phyloP scores from a whole-genome alignment of 1,139 yeast species.

The Yamadazyma songkhlaensis region DNA sequence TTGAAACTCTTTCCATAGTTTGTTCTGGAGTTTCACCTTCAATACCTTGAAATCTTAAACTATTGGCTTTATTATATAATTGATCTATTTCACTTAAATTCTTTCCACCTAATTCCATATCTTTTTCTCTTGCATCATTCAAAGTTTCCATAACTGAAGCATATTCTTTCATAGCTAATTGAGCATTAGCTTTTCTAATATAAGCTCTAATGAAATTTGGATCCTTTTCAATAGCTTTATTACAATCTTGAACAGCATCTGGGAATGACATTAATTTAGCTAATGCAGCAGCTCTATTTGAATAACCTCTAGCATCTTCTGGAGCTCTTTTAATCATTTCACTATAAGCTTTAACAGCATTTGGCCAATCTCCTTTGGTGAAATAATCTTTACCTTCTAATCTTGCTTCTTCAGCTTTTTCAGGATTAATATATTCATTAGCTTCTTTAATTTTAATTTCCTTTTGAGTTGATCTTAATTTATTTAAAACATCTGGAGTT shows the following conservation, averaged over 20 bases:
- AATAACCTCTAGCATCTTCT: slow-evolving; percentile 93
- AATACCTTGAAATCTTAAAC: slow-evolving; percentile 73
- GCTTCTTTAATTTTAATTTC: slow-evolving; percentile 77
- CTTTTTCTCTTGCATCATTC: slow-evolving; percentile 72
- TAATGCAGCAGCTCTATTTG: slow-evolving; percentile 96
- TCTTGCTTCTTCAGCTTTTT: slow-evolving; percentile 93
- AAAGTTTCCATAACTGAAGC: slow-evolving; percentile 80
- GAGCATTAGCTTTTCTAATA: slow-evolving; percentile 94
- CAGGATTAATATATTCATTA: slow-evolving; percentile 80
- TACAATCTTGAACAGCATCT: slow-evolving; percentile 92
- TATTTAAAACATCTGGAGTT: slow-evolving; percentile 88
- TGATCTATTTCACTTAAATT: slow-evolving; percentile 78
- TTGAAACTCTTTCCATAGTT: slow-evolving; percentile 84
- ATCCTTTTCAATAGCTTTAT: slow-evolving; percentile 82
- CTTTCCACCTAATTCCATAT: slow-evolving; percentile 59
- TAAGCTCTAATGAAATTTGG: slow-evolving; percentile 91
- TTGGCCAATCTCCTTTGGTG: slow-evolving; percentile 94
- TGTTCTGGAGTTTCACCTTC: slow-evolving; percentile 95
- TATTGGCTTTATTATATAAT: slow-evolving; percentile 71
- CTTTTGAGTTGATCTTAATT: slow-evolving; percentile 85
- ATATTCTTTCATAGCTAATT: slow-evolving; percentile 86
- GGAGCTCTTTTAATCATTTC: slow-evolving; percentile 98
- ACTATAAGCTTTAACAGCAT: slow-evolving; percentile 88
- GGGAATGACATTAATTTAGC: slow-evolving; percentile 96
- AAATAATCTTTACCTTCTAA: slow-evolving; percentile 86